Base-by-base conservation (phyloP, 345 rosid species). In the Camelina hispida region DNA sequence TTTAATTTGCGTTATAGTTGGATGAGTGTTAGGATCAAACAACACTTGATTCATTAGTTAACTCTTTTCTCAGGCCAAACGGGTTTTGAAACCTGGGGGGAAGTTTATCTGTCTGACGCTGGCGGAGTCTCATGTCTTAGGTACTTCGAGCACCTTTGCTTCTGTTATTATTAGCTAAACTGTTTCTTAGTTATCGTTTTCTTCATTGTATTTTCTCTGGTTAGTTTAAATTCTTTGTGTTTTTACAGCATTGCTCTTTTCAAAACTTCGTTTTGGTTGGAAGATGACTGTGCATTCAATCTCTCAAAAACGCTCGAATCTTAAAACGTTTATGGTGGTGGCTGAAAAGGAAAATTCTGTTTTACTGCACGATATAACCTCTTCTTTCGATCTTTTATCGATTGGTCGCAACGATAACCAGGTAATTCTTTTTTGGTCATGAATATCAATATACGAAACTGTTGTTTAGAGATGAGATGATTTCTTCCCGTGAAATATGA, bases 81-180 rank as follows among this genome's bases (percentile, higher is more conserved):
- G 98, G 72, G 84, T 94, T 77, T 38, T 91, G 76, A 88, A 75
- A 78, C 69, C 80, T 48, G 84, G 91, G 15, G 97, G 96, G 15
- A 91, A 88, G 82, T 94, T 91, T 78, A 67, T 91, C 15, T 94
- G 98, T 77, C 82, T 94, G 51, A 94, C 96, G 2, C 71, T 94
- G 78, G 97, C 91, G 30, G 97, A 94, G 79, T 86, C 92, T 79
- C 97, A 94, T 78, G 93, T 94, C 48, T 84, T 90, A 86, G 98
- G 98, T 94, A 60, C 64, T 22, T 55, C 62, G 25, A 56, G 14
- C 34, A 58, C 47, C 47, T 15, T 50, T 14, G 28, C 7, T 83
- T 54, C 58, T n/a, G 56, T 48, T n/a, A 28, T 11, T 11, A 42
- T 68, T 44, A 22, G 7, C 22, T 53, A 56, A 35, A 60, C 4